Evolutionary conservation across 371 early-diverging fungal species (phyloP).

Genomic region (Mycotypha africana): DNA sequence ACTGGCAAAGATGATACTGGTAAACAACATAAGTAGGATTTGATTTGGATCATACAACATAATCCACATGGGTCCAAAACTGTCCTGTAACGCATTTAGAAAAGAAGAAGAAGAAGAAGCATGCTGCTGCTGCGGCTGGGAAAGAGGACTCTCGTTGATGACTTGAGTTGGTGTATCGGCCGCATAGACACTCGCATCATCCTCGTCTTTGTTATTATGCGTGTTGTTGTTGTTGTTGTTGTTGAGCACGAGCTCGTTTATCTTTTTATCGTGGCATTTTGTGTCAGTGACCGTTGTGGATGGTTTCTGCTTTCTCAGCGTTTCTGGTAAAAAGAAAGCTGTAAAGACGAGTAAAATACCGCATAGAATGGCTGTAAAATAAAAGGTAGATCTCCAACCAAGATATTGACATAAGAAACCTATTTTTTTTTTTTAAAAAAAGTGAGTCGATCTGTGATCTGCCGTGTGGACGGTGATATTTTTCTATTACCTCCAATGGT

Average conservation of each 20-base stretch:
- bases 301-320: slow-evolving; percentile 5
- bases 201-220: no score
- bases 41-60: slow-evolving; percentile 23
- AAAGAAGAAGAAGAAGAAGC: no score
- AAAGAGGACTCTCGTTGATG: no score
- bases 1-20: slow-evolving; percentile 25
- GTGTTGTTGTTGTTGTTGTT: no score
- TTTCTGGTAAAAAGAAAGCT: slow-evolving; percentile 9
- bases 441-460: no score
- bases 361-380: slow-evolving; percentile 50
- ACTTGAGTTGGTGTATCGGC: no score
- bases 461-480: no score
- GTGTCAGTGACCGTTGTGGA: neutral
- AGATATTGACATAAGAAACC: slow-evolving; percentile 50
- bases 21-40: slow-evolving; percentile 16
- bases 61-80: slow-evolving; percentile 19
- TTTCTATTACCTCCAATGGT: slow-evolving; percentile 48
- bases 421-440: no score
- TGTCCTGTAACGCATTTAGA: neutral
- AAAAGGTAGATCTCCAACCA: slow-evolving; percentile 65
- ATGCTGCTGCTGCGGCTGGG: no score
- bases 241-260: no score
- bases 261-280: no score
- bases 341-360: slow-evolving; percentile 6
- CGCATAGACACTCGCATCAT: no score